Base-by-base conservation (phyloP, 1,284 basidiomycete genomes). In the Ustilago xerochloae region DNA sequence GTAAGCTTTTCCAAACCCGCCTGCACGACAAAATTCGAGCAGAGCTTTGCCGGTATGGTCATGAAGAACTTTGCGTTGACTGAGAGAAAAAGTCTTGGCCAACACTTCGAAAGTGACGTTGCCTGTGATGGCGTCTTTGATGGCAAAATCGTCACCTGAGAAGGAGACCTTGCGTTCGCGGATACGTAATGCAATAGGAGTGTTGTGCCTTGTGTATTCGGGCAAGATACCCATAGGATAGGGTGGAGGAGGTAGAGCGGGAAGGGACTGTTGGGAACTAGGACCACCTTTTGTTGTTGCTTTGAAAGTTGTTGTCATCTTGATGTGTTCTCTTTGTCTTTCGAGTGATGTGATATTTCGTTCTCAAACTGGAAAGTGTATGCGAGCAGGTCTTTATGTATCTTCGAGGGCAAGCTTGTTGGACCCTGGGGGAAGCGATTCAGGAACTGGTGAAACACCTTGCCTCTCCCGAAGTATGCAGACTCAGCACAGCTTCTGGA, bases 51-150 rank as follows among this genome's bases (percentile, higher is more conserved):
- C 57, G 5, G 50, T 38, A 39, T 68, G 51, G 15, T 64, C 45
- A 46, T 49, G 32, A 6, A 63, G 15, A 7, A 47, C 51, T 53
- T 75, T 78, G 10, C 30, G 41, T 4, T n/a, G 32, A 33, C 43
- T 48, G 24, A 74, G 28, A 8, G 70, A 74, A 28, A 78, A 67
- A 1, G 50, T 41, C 35, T 63, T 64, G 13, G 63, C 74, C 1
- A 63, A 33, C 8, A 78, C 60, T 8, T 67, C 18, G 35, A 78
- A 77, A 24, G 71, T 32, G 9, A 28, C 32, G 8, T 47, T 30
- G n/a, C 35, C 24, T 4, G 54, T 64, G 13, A 70, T 45, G 22
- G 66, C 75, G 26, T 77, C 77, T 41, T 78, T 78, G 53, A 78
- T 43, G 7, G 30, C 32, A 43, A 77, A 77, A 38, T 77, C 72